phyloP scores from a whole-genome alignment of 2,329 filamentous ascomycete genomes.

The Neofusicoccum ribis region DNA sequence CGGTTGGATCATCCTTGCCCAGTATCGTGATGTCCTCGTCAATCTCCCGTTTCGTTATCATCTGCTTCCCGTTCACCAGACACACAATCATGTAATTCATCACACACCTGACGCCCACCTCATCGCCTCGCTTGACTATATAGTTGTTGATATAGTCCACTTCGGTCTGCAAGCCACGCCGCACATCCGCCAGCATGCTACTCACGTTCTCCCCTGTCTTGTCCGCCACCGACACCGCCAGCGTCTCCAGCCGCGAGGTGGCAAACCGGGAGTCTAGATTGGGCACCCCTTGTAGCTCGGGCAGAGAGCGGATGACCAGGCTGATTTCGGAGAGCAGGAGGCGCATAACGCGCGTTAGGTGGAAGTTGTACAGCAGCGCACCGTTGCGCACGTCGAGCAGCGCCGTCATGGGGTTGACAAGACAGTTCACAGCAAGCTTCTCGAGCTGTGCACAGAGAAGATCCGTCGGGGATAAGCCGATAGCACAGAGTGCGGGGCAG shows the following conservation, averaged over 20 bases:
- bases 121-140: conserved; percentile 70
- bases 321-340: conserved; percentile 74
- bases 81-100: conserved; percentile 72
- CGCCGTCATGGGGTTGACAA: conserved; percentile 80
- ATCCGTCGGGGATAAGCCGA: conserved; percentile 58
- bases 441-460: conserved; percentile 77
- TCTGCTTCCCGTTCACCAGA: conserved; percentile 70
- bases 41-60: conserved; percentile 44
- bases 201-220: conserved; percentile 60
- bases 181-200: conserved; percentile 67
- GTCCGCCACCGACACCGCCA: conserved; percentile 57
- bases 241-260: conserved; percentile 60
- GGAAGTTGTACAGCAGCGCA: conserved; percentile 66
- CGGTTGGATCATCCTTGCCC: background rate
- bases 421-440: conserved; percentile 70
- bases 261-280: conserved; percentile 61
- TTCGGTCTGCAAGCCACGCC: conserved; percentile 65
- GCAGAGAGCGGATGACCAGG: conserved; percentile 68
- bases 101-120: conserved; percentile 70
- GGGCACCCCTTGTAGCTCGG: conserved; percentile 67
- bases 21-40: conserved; percentile 40
- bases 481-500: conserved; percentile 62
- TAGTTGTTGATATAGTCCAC: conserved; percentile 88
- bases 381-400: conserved; percentile 76
- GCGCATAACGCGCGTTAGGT: conserved; percentile 66